Evolutionary conservation across 768 basidiomycete genomes (phyloP).

Genomic region (Udeniomyces megalosporus): DNA sequence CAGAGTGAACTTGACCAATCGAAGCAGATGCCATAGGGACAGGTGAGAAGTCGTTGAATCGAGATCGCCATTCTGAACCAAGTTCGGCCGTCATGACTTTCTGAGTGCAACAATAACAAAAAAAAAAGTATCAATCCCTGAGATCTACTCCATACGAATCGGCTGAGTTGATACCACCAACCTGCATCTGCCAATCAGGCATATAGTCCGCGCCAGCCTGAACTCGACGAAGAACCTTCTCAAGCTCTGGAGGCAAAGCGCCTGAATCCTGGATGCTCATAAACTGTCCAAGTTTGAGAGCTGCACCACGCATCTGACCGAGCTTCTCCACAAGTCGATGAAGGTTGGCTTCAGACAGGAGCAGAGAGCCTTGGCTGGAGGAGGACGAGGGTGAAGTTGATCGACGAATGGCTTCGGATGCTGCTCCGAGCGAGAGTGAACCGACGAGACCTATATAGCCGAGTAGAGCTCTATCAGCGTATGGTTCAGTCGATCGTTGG

Average conservation of each 20-base stretch:
- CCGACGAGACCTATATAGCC: slow-evolving; percentile 77
- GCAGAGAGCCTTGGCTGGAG: slow-evolving; percentile 32
- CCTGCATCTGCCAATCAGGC: slow-evolving; percentile 98
- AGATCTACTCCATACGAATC: too few species aligned
- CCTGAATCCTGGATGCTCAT: slow-evolving; percentile 96
- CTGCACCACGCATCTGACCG: slow-evolving; percentile 91
- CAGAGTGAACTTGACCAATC: slow-evolving; percentile 87
- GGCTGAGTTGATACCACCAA: slow-evolving; percentile 24
- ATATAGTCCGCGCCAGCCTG: slow-evolving; percentile 96
- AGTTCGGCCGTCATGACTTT: slow-evolving; percentile 54
- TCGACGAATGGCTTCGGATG: slow-evolving; percentile 65
- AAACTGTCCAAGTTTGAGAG: slow-evolving; percentile 91
- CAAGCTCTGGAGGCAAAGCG: slow-evolving; percentile 68
- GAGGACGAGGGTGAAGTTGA: slow-evolving; percentile 27
- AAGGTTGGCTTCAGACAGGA: slow-evolving; percentile 84
- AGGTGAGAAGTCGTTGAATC: slow-evolving; percentile 61
- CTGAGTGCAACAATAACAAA: slow-evolving; percentile 31
- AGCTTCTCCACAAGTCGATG: slow-evolving; percentile 77
- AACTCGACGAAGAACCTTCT: slow-evolving; percentile 72
- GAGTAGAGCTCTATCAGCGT: too few species aligned
- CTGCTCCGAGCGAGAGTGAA: slow-evolving; percentile 74
- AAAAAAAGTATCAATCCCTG: not conserved
- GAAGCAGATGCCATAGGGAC: slow-evolving; percentile 90
- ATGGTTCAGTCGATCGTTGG: too few species aligned
- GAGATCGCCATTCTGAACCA: slow-evolving; percentile 53